Evolutionary conservation across 2,329 filamentous ascomycete genomes (phyloP), one percentile per base, ranked within the genome.

Genomic region (Alternaria arborescens): DNA sequence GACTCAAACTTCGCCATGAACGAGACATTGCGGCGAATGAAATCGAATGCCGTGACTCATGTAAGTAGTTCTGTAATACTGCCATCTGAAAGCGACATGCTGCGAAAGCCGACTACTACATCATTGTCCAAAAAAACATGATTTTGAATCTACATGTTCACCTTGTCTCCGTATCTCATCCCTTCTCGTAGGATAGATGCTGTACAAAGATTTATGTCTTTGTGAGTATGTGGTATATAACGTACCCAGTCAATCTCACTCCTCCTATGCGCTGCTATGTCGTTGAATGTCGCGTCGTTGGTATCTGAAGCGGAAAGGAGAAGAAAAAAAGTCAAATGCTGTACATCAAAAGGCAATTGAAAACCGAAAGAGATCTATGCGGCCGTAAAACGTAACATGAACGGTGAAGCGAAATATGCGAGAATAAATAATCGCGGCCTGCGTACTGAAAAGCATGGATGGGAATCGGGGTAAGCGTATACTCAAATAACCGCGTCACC

Each of bases 401-500:
- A 47, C 24, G 46, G 7, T 8, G 40, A 42, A 42, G 20, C 11
- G 40, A 24, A 42, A 42, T 22, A 22, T 41, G 38, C 38, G 18
- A 22, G 5, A 41, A 18, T 14, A 41, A 41, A 41, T 3, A 41
- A 41, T 22, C 4, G 34, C 36, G 34, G 38, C 22, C 36, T 30
- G 34, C 34, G 34, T 38, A n/a, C 16, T 5, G 12, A 24, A 24
- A 24, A 14, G 8, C 20, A 42, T 42, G 40, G 12, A 12, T 41
- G 8, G 6, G 1, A 16, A 20, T 51, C 34, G 48, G 40, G 12
- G 11, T 24, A 36, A 44, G 41, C n/a, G 20, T 41, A 52, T 20
- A 26, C 20, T 70, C 42, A 77, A 5, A 71, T 52, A 26, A 78
- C 76, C 7, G 71, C 62, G 14, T 75, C 75, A 5, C 74, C 70